phyloP scores from a whole-genome alignment of 352 stramenopile species.

The Pythium rishiriense region DNA sequence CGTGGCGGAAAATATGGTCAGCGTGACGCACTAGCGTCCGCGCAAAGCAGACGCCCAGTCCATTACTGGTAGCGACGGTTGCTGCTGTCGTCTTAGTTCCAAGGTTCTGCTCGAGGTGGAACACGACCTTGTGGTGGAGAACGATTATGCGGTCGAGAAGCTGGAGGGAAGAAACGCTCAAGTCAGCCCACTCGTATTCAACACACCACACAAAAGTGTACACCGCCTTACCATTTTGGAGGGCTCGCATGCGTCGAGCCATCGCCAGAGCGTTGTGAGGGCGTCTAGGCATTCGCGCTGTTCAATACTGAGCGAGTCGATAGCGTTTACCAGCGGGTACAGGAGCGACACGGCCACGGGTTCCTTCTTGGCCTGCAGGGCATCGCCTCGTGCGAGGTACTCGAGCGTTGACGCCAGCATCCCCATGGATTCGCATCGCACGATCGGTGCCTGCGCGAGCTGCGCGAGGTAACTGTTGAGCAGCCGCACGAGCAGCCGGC shows the following conservation, averaged over 20 bases:
- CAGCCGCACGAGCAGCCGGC: slow-evolving; percentile 40
- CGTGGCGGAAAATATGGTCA: slow-evolving; percentile 72
- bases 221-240: slow-evolving; percentile 47
- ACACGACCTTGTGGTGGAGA: slow-evolving; percentile 37
- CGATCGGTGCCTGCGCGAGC: slow-evolving; percentile 43
- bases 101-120: slow-evolving; percentile 30
- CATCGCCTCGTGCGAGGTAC: slow-evolving; percentile 37
- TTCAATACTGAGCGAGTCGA: slow-evolving; percentile 67
- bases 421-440: slow-evolving; percentile 45
- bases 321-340: slow-evolving; percentile 71
- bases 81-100: background rate
- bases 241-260: slow-evolving; percentile 36
- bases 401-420: slow-evolving; percentile 67
- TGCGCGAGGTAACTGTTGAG: slow-evolving; percentile 46
- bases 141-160: slow-evolving; percentile 40
- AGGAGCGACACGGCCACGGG: slow-evolving; percentile 40
- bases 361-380: slow-evolving; percentile 20
- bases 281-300: slow-evolving; percentile 74
- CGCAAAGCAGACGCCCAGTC: slow-evolving; percentile 58
- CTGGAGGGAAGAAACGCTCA: slow-evolving; percentile 21
- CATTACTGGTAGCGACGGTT: slow-evolving; percentile 3
- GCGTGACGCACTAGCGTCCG: slow-evolving; percentile 55
- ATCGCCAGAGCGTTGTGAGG: slow-evolving; percentile 55
- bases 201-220: background rate
- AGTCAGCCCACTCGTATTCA: too few species aligned